A percentile compares a stretch with the other conserved stretches of the same genome.
phyloP scores from a whole-genome alignment of 495 filamentous ascomycete genomes.

The Daldinia loculata region DNA sequence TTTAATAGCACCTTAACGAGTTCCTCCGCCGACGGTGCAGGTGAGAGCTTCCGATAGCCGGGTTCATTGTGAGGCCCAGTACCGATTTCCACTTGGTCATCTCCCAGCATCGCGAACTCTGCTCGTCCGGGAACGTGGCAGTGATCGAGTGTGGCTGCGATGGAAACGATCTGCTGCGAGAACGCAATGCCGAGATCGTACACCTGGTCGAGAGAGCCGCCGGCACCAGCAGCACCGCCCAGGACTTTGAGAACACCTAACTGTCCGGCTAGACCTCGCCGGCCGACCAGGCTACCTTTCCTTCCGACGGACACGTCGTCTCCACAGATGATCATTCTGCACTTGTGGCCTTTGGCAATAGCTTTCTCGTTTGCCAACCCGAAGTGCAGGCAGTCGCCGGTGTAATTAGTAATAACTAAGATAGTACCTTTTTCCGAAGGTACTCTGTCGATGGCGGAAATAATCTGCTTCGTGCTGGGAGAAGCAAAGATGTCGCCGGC shows the following conservation, averaged over 20 bases:
- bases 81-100: conserved; percentile 63
- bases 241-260: conserved; percentile 58
- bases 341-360: conserved; percentile 61
- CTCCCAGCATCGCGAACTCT: conserved; percentile 60
- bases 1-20: conserved; percentile 63
- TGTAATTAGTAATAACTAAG: conserved; percentile 72
- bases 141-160: conserved; percentile 68
- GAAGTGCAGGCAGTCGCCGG: conserved; percentile 71
- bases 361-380: conserved; percentile 70
- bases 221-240: conserved; percentile 56
- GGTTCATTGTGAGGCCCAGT: conserved; percentile 73
- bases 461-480: conserved; percentile 68
- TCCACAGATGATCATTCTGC: conserved; percentile 65
- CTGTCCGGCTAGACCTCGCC: conserved; percentile 66
- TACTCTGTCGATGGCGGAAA: conserved; percentile 64
- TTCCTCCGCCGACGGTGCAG: conserved; percentile 61
- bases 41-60: conserved; percentile 63
- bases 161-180: conserved; percentile 64
- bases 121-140: conserved; percentile 69
- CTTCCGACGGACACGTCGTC: conserved; percentile 70
- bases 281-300: conserved; percentile 63
- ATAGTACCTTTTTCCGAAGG: conserved; percentile 66
- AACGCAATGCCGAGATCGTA: conserved; percentile 63
- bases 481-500: conserved; percentile 70
- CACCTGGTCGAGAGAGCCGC: conserved; percentile 64